phyloP scores from a whole-genome alignment of 169 alveolate species.

The Eimeria necatrix region DNA sequence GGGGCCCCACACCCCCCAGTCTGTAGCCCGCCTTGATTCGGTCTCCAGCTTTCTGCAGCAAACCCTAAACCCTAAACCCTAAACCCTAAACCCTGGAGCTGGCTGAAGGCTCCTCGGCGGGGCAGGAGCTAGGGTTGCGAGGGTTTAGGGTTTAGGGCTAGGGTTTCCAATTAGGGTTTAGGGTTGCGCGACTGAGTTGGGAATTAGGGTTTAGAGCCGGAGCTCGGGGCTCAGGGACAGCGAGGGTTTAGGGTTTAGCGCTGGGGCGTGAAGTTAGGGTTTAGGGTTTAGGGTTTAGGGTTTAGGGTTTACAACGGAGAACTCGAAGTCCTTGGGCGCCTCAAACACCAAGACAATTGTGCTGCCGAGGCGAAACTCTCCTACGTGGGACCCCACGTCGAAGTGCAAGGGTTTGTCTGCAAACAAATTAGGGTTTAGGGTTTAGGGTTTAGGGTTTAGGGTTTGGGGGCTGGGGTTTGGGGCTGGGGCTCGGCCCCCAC shows the following conservation, averaged over 20 bases:
- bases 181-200: no score
- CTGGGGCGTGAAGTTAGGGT: not conserved
- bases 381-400: conserved; percentile 92
- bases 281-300: conserved; percentile 35
- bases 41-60: conserved; percentile 72
- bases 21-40: conserved; percentile 48
- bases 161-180: no score
- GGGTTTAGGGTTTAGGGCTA: no score
- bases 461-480: conserved; percentile 13
- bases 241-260: conserved; percentile 21
- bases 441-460: conserved; percentile 45
- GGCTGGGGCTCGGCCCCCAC: no score
- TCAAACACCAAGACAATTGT: conserved; percentile 92
- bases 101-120: no score
- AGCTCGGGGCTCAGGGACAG: no score
- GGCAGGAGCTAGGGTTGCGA: no score
- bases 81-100: not conserved
- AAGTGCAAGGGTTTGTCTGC: conserved; percentile 61
- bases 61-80: no score
- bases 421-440: not conserved
- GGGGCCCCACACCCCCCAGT: conserved; percentile 77
- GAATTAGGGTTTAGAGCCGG: no score
- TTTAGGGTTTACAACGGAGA: conserved; percentile 81
- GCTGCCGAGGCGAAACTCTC: conserved; percentile 92
- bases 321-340: conserved; percentile 88